Percentiles rank a stretch among this genome's conserved stretches.
Conservation (phyloP, 2,329 filamentous ascomycete genomes). For the Colletotrichum sp. region DNA sequence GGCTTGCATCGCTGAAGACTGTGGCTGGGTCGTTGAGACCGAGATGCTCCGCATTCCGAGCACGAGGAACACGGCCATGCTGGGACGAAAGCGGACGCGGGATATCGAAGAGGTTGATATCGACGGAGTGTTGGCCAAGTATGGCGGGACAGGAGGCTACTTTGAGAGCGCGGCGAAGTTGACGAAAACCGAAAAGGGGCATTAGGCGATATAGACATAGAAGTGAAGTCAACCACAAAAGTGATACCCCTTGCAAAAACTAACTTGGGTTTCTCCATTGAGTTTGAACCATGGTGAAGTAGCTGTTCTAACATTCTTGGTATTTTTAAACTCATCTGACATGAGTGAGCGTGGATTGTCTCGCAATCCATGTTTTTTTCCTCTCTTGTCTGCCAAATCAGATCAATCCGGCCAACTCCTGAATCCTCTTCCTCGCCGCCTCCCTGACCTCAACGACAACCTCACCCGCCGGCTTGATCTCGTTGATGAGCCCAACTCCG, state of each 20-base stretch:
- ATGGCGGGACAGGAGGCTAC: slow-evolving; percentile 63
- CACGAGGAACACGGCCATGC: slow-evolving; percentile 82
- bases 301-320: neutral
- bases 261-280: neutral
- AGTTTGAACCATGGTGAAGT: neutral
- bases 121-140: slow-evolving; percentile 48
- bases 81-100: slow-evolving; percentile 63
- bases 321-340: neutral
- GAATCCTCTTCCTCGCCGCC: slow-evolving; percentile 38
- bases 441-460: slow-evolving; percentile 47
- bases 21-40: slow-evolving; percentile 78
- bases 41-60: slow-evolving; percentile 92
- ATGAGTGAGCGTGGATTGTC: neutral
- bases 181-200: slow-evolving; percentile 52
- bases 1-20: slow-evolving; percentile 68
- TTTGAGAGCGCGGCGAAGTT: slow-evolving; percentile 66
- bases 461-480: slow-evolving; percentile 42
- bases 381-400: neutral
- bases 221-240: neutral
- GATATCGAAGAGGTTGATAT: slow-evolving; percentile 40
- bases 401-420: slow-evolving; percentile 27
- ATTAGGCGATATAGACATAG: slow-evolving; percentile 27
- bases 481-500: slow-evolving; percentile 49
- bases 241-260: neutral
- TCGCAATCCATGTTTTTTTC: neutral